A percentile compares a stretch with the other conserved stretches of the same genome.
Conservation (phyloP, 768 basidiomycete genomes). For the Panellus pusillus region DNA sequence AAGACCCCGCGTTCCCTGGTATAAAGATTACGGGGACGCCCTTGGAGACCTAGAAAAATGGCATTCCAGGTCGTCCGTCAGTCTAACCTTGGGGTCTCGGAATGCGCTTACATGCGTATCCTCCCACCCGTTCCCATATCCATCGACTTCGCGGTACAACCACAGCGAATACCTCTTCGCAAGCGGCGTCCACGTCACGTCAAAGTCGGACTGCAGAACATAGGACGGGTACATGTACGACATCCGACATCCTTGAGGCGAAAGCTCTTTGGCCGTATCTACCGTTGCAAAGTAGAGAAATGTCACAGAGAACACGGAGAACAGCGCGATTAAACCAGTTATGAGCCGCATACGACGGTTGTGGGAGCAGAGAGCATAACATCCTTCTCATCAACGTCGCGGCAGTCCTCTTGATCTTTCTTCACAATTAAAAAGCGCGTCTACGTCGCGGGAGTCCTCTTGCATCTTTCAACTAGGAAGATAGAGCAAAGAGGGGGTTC, state of each 20-base stretch:
- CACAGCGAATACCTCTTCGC: conserved; percentile 79
- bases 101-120: conserved; percentile 46
- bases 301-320: conserved; percentile 34
- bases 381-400: not conserved
- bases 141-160: conserved; percentile 76
- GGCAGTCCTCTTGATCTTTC: not conserved
- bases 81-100: not conserved
- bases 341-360: conserved; percentile 17
- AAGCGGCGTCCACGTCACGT: conserved; percentile 69
- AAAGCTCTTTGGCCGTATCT: conserved; percentile 52
- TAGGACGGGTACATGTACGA: conserved; percentile 96
- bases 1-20: conserved; percentile 96
- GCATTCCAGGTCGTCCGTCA: not conserved
- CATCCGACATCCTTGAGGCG: conserved; percentile 94
- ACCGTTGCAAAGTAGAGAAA: conserved; percentile 44
- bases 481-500: conserved; percentile 4
- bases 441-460: too few species aligned
- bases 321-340: conserved; percentile 36
- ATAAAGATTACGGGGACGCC: conserved; percentile 93
- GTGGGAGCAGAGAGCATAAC: not conserved
- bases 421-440: not conserved
- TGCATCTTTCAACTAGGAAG: not conserved
- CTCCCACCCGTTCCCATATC: conserved; percentile 61
- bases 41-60: conserved; percentile 21
- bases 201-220: conserved; percentile 65